These are phyloP conservation scores for Artomyces pyxidatus DNA, from an alignment of 768 basidiomycete genomes.

Conservation along the genomic window DNA sequence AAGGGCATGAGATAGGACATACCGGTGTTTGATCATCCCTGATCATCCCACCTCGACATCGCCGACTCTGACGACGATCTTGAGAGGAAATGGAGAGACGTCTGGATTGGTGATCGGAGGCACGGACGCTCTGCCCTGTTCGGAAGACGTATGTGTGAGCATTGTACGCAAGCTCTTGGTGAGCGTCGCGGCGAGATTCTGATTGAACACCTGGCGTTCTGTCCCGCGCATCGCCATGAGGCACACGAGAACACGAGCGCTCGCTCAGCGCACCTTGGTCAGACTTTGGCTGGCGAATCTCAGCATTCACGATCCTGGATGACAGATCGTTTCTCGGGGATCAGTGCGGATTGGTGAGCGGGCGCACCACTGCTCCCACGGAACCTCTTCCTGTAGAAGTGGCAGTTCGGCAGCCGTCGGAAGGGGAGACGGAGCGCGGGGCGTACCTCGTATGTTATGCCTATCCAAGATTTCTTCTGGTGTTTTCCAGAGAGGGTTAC, in stretches of 20 bases:
- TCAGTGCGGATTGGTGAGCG: background rate
- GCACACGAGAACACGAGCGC: no score
- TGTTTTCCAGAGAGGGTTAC: constrained; percentile 74
- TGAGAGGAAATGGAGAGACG: constrained; percentile 77
- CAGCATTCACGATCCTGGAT: constrained; percentile 69
- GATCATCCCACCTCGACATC: constrained; percentile 48
- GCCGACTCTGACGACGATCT: constrained; percentile 59
- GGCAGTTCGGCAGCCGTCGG: background rate
- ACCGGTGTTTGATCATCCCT: no score
- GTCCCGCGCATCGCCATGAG: background rate
- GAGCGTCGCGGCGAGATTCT: constrained; percentile 51
- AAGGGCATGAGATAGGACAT: no score
- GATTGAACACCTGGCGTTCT: constrained; percentile 46
- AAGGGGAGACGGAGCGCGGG: background rate
- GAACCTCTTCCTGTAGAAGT: constrained; percentile 56
- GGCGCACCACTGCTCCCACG: constrained; percentile 79
- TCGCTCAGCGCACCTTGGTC: constrained; percentile 41
- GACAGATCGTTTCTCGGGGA: background rate
- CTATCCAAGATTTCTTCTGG: constrained; percentile 74
- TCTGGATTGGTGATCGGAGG: constrained; percentile 66
- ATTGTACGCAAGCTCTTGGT: constrained; percentile 63
- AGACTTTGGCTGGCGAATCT: constrained; percentile 62
- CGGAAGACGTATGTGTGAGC: constrained; percentile 72
- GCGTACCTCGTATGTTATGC: constrained; percentile 40
- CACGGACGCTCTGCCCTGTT: constrained; percentile 63